These are phyloP conservation scores for Leptographium wingfieldii DNA, from an alignment of 2,329 filamentous ascomycete genomes.

Conservation along the genomic window DNA sequence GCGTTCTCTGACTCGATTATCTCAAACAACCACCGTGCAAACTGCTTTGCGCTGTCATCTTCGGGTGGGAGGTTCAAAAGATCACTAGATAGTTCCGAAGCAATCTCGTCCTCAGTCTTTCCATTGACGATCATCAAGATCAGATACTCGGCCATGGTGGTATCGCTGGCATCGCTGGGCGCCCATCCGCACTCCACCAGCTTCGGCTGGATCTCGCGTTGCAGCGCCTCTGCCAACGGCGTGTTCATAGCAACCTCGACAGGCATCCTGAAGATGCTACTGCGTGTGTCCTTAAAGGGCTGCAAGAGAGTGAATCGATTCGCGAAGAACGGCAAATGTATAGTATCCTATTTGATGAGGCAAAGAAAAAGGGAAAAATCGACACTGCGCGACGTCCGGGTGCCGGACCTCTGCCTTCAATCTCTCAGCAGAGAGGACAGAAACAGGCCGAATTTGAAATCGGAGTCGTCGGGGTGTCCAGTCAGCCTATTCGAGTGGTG, in stretches of 20 bases:
- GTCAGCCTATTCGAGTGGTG: neutral
- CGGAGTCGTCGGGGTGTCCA: neutral
- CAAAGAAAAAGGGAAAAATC: too few species aligned
- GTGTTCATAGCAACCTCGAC: constrained; percentile 66
- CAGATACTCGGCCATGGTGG: constrained; percentile 87
- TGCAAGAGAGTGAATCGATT: neutral
- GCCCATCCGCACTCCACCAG: constrained; percentile 89
- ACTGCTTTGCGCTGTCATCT: constrained; percentile 69
- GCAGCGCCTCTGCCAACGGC: constrained; percentile 74
- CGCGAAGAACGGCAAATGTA: too few species aligned
- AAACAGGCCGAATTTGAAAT: too few species aligned
- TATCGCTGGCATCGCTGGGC: constrained; percentile 62
- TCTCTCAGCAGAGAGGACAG: too few species aligned
- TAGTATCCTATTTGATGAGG: too few species aligned
- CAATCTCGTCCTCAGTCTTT: constrained; percentile 83
- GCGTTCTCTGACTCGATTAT: constrained; percentile 59
- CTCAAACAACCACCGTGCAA: constrained; percentile 87
- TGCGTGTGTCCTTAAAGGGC: neutral
- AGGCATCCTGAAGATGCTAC: constrained; percentile 45
- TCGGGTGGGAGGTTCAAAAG: constrained; percentile 72
- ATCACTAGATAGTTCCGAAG: constrained; percentile 75
- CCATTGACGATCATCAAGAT: constrained; percentile 95
- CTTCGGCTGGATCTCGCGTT: constrained; percentile 75
- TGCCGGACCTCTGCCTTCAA: too few species aligned
- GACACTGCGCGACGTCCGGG: too few species aligned